Conservation (phyloP, 108 stramenopile species). For the Nitzschia inconspicua region DNA sequence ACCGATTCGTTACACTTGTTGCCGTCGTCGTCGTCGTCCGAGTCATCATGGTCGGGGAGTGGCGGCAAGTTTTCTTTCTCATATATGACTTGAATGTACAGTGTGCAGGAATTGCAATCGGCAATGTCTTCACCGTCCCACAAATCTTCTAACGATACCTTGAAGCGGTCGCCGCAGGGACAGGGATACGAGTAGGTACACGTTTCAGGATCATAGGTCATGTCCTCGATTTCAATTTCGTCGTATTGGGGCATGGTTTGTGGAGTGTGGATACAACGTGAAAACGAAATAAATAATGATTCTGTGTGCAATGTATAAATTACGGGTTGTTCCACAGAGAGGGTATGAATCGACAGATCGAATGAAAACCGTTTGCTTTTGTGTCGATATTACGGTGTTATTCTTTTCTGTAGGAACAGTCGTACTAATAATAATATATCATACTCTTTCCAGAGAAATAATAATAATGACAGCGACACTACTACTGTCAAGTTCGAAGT, state of each 20-base stretch:
- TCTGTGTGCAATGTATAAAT: too few species aligned
- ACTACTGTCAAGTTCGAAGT: too few species aligned
- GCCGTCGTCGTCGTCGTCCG: conserved; percentile 13
- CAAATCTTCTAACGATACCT: conserved; percentile 88
- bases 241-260: conserved; percentile 90
- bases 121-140: conserved; percentile 97
- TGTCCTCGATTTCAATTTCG: conserved; percentile 95
- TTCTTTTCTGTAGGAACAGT: too few species aligned
- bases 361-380: too few species aligned
- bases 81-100: conserved; percentile 89
- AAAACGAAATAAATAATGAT: too few species aligned
- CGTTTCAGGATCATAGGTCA: conserved; percentile 79
- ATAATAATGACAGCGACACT: too few species aligned
- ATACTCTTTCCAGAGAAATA: too few species aligned
- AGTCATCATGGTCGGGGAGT: conserved; percentile 11
- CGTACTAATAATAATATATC: too few species aligned
- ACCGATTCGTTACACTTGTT: background rate
- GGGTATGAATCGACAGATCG: too few species aligned
- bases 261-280: too few species aligned
- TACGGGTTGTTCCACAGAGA: too few species aligned
- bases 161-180: conserved; percentile 95
- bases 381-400: too few species aligned
- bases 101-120: conserved; percentile 93
- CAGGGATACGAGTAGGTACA: conserved; percentile 92
- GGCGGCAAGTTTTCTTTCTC: conserved; percentile 86